phyloP scores from a whole-genome alignment of 352 stramenopile species.

The Phytophthora cajani region DNA sequence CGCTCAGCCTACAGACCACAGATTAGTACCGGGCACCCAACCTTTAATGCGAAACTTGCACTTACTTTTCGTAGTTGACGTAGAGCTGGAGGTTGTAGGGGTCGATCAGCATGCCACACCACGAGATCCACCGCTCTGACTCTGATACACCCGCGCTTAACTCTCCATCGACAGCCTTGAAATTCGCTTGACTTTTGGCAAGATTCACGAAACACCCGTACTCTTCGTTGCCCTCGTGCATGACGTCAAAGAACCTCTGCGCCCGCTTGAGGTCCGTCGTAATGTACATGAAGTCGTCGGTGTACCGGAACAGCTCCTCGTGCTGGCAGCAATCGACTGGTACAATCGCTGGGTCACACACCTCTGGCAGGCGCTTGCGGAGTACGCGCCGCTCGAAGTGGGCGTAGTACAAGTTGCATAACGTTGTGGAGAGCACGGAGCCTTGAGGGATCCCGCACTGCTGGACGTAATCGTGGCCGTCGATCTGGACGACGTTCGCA shows the following conservation, averaged over 20 bases:
- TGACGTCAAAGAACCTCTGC: conserved; percentile 55
- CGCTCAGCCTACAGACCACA: conserved; percentile 32
- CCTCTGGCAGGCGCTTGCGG: conserved; percentile 44
- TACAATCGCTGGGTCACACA: conserved; percentile 17
- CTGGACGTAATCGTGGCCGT: conserved; percentile 62
- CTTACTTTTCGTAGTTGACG: conserved; percentile 84
- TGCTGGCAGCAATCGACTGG: conserved; percentile 45
- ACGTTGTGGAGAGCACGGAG: conserved; percentile 80
- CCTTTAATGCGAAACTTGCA: background rate
- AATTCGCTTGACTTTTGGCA: conserved; percentile 75
- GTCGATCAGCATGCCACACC: conserved; percentile 82
- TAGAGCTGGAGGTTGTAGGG: conserved; percentile 58
- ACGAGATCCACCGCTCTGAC: conserved; percentile 43
- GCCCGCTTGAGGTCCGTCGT: conserved; percentile 61
- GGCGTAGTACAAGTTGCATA: conserved; percentile 86
- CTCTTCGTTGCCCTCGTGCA: conserved; percentile 66
- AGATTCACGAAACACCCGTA: conserved; percentile 75
- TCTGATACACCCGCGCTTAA: conserved; percentile 16
- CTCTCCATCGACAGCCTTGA: conserved; percentile 21
- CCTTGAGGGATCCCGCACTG: conserved; percentile 78
- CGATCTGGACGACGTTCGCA: conserved; percentile 60
- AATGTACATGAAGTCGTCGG: conserved; percentile 81
- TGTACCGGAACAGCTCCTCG: conserved; percentile 77
- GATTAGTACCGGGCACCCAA: conserved; percentile 16
- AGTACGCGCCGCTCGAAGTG: conserved; percentile 76